Evolutionary conservation across 176 grass and related monocot genomes (phyloP).

Genomic region (Musa schizocarpa): DNA sequence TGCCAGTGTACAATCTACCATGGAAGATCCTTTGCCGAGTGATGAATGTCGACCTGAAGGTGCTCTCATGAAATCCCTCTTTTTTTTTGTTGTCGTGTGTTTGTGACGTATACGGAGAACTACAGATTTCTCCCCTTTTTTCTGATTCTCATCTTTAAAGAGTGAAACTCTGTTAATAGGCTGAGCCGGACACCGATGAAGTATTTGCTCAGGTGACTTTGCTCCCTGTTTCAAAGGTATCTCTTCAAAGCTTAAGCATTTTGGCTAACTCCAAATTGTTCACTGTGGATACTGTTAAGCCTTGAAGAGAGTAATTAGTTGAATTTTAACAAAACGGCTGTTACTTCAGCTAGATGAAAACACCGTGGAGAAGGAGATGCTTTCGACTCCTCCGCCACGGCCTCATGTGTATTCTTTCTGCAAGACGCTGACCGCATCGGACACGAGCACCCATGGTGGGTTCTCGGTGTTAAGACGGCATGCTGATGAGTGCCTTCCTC

Average conservation of each 20-base stretch:
- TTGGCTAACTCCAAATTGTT: not conserved
- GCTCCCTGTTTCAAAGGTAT: slow-evolving; percentile 58
- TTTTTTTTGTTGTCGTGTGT: not conserved
- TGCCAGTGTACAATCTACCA: slow-evolving; percentile 64
- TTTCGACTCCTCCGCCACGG: slow-evolving; percentile 24
- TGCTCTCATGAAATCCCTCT: slow-evolving; percentile 15
- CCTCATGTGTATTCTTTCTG: slow-evolving; percentile 78
- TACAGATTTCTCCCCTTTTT: not conserved
- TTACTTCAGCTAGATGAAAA: slow-evolving; percentile 48
- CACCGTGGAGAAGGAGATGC: slow-evolving; percentile 29
- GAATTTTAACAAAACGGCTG: not conserved
- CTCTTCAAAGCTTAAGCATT: slow-evolving; percentile 8
- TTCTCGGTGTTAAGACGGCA: slow-evolving; percentile 89
- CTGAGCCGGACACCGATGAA: slow-evolving; percentile 78
- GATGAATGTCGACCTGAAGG: slow-evolving; percentile 82
- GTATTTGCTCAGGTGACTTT: slow-evolving; percentile 91
- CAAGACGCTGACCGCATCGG: slow-evolving; percentile 93
- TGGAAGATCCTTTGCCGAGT: slow-evolving; percentile 80
- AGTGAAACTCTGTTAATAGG: slow-evolving; percentile 30
- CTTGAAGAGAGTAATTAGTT: not conserved
- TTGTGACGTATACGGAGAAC: not conserved
- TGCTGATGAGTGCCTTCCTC: slow-evolving; percentile 83
- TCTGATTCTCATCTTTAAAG: not conserved
- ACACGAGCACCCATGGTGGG: slow-evolving; percentile 90
- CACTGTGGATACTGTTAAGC: not conserved